Conservation (phyloP, 129 eudicot species). For the Kitagawia praeruptora region DNA sequence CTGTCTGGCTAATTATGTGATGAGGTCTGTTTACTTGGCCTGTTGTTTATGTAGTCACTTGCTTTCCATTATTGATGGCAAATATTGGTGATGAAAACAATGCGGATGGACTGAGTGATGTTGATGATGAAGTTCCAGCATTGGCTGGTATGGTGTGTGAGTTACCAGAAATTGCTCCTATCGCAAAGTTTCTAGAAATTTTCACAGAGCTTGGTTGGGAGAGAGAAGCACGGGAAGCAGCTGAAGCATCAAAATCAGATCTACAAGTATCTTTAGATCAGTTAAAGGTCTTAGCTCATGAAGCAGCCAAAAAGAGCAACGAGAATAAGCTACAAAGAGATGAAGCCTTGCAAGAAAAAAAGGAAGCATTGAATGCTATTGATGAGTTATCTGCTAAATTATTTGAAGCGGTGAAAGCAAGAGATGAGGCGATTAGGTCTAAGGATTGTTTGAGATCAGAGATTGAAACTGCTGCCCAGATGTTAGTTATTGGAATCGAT, state of each 20-base stretch:
- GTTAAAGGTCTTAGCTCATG: conserved; percentile 62
- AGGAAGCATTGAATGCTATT: conserved; percentile 27
- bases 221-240: conserved; percentile 43
- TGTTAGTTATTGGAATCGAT: conserved; percentile 80
- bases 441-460: conserved; percentile 58
- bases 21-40: background rate
- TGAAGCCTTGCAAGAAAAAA: conserved; percentile 37
- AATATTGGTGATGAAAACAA: conserved; percentile 47
- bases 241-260: conserved; percentile 54
- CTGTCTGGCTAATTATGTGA: background rate
- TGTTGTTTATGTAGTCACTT: background rate
- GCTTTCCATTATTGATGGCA: conserved; percentile 33
- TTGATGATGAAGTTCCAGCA: conserved; percentile 40
- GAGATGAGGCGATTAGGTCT: conserved; percentile 42
- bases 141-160: conserved; percentile 13
- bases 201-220: conserved; percentile 67
- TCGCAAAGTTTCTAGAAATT: conserved; percentile 46
- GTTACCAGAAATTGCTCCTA: conserved; percentile 34
- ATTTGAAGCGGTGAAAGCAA: conserved; percentile 29
- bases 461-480: conserved; percentile 63
- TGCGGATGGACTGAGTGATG: conserved; percentile 66
- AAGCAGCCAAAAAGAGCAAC: conserved; percentile 68
- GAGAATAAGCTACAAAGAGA: conserved; percentile 54
- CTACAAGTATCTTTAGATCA: conserved; percentile 47
- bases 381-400: conserved; percentile 41